Conservation (phyloP, 495 filamentous ascomycete genomes). For the Xylaria castorea region DNA sequence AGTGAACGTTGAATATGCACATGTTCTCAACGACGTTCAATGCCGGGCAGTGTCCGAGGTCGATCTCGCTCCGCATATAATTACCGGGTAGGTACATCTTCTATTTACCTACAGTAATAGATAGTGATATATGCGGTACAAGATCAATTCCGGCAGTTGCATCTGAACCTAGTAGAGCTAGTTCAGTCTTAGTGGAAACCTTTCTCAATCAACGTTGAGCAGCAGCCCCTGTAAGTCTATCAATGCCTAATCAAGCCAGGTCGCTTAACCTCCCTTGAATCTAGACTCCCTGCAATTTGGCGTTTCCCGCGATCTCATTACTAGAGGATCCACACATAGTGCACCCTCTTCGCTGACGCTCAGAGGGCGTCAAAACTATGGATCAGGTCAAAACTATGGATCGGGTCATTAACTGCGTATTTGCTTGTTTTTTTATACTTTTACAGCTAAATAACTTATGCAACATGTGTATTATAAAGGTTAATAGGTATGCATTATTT, state of each 20-base stretch:
- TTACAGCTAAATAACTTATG: too few species aligned
- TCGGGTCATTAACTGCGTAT: too few species aligned
- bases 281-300: constrained; percentile 17
- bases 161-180: constrained; percentile 5
- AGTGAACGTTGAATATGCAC: background rate
- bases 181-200: background rate
- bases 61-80: background rate
- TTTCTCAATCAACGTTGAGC: background rate
- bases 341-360: too few species aligned
- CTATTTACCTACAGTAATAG: background rate
- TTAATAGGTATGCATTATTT: too few species aligned
- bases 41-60: background rate
- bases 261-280: constrained; percentile 17
- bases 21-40: background rate
- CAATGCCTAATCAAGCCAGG: constrained; percentile 18
- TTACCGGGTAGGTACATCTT: background rate
- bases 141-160: constrained; percentile 1
- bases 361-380: too few species aligned
- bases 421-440: too few species aligned
- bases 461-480: too few species aligned
- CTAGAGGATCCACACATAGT: too few species aligned
- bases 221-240: constrained; percentile 10
- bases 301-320: constrained; percentile 9
- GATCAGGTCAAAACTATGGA: too few species aligned
- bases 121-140: background rate